These are phyloP conservation scores for Lojkania enalia DNA, from an alignment of 2,329 filamentous ascomycete species.

Conservation along the genomic window DNA sequence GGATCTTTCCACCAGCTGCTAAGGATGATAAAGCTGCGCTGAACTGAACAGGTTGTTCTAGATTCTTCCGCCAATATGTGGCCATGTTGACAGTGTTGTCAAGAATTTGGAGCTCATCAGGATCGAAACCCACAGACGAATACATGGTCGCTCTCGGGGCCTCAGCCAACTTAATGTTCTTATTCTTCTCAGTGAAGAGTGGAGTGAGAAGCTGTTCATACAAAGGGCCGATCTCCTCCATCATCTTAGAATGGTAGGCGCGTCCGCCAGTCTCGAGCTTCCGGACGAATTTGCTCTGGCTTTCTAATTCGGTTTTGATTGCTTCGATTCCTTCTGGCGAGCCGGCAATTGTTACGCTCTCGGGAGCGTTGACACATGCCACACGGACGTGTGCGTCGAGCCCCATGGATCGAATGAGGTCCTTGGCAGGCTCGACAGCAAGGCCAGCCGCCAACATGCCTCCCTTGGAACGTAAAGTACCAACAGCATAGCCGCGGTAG, in stretches of 20 bases:
- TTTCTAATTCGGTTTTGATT: background rate
- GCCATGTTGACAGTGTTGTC: too few relatives aligned
- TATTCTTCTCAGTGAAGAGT: background rate
- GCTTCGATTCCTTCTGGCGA: constrained; percentile 19
- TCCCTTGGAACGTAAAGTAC: background rate
- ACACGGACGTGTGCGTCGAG: background rate
- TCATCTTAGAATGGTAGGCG: constrained; percentile 1
- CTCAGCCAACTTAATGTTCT: constrained; percentile 3
- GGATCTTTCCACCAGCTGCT: background rate
- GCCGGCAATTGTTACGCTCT: background rate
- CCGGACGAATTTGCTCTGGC: background rate
- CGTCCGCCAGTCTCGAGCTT: background rate
- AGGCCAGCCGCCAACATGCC: background rate
- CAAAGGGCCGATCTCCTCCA: background rate
- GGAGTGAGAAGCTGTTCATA: background rate
- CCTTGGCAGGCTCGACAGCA: background rate
- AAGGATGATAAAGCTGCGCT: background rate
- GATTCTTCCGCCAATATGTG: background rate
- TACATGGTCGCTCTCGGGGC: background rate
- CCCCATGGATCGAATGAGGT: constrained; percentile 29
- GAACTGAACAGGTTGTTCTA: background rate
- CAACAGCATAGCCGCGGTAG: constrained; percentile 15
- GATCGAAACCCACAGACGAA: background rate
- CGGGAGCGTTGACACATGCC: constrained; percentile 1
- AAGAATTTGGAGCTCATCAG: too few relatives aligned